Percentiles rank a stretch among this genome's conserved stretches.
phyloP scores from a whole-genome alignment of 441 rosid genomes.

The Arabidopsis lyrata region DNA sequence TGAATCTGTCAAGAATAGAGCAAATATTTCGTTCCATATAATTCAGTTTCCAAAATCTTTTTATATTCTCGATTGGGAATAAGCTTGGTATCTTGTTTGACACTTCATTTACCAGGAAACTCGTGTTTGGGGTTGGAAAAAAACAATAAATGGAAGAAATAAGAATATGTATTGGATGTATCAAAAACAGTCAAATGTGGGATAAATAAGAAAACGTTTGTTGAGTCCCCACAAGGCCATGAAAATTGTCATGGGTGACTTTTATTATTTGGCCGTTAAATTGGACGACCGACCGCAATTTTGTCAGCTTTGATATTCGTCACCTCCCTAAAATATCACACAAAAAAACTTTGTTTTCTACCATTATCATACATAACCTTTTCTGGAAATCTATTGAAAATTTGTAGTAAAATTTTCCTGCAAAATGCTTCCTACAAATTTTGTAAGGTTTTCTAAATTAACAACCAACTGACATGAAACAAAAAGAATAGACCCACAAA shows the following conservation, averaged over 20 bases:
- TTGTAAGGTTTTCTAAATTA: background rate
- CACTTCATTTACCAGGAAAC: constrained; percentile 15
- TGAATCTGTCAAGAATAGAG: background rate
- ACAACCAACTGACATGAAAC: background rate
- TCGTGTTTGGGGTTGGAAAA: constrained; percentile 24
- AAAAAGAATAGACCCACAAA: background rate
- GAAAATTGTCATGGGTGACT: constrained; percentile 17
- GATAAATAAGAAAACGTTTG: background rate
- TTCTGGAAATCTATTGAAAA: background rate
- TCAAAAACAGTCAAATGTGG: constrained; percentile 32
- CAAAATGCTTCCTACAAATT: background rate
- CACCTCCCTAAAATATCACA: background rate
- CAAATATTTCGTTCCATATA: background rate
- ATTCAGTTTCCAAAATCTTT: constrained; percentile 4
- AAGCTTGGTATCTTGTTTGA: constrained; percentile 29
- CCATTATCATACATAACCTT: background rate
- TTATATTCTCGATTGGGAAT: background rate
- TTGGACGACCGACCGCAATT: constrained; percentile 43
- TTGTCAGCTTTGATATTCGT: constrained; percentile 11
- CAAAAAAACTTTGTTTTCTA: background rate
- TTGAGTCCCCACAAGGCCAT: constrained; percentile 28
- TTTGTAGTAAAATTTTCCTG: background rate
- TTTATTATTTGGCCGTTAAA: constrained; percentile 35
- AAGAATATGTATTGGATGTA: constrained; percentile 26
- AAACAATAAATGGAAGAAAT: constrained; percentile 26